Base-by-base conservation (phyloP, 768 basidiomycete species). In the Mycena latifolia region DNA sequence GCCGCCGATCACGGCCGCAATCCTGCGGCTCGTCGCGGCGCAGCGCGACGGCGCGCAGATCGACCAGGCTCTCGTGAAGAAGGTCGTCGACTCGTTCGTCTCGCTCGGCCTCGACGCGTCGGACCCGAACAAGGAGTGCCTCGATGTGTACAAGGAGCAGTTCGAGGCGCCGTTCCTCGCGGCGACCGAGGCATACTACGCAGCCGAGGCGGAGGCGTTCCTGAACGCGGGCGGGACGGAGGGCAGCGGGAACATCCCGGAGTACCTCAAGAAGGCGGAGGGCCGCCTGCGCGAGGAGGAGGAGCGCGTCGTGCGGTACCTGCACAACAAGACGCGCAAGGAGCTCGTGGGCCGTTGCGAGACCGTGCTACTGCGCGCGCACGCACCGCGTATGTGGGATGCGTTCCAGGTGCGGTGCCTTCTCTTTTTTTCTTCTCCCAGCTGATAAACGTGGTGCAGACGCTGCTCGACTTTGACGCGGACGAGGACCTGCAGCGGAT, bases 231-330 rank as follows among this genome's bases (percentile, higher is more conserved):
- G 64, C 51, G 63, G 63, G 1, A 88, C 91, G 1, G 88, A 90
- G 72, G 94, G 94, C 78, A 92, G 87, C 63, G 91, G 69, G n/a
- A 70, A 66, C 28, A 66, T 98, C 51, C 92, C 94, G 11, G 97
- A 98, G 75, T 99, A 98, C 77, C 82, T 99, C 76, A 95, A 90
- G 82, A 96, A 93, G 78, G 96, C 94, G 1, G 97, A 98, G 76
- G 92, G 92, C 71, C 87, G 97, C 46, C 79, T 99, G 66, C 88
- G 89, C 59, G 96, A 99, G 78, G 97, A 99, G 74, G 95, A 97
- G 78, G 94, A 96, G 74, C 88, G 97, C 20, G 95, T 98, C n/a
- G 96, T 97, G 75, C 86, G 94, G 47, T 98, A 98, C 78, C 84
- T 99, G 57, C 92, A 97, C 77, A 90, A 91, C 15, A 90, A 90